Evolutionary conservation across 176 grass and related monocot species (phyloP).

Genomic region (Neostapfia colusana): DNA sequence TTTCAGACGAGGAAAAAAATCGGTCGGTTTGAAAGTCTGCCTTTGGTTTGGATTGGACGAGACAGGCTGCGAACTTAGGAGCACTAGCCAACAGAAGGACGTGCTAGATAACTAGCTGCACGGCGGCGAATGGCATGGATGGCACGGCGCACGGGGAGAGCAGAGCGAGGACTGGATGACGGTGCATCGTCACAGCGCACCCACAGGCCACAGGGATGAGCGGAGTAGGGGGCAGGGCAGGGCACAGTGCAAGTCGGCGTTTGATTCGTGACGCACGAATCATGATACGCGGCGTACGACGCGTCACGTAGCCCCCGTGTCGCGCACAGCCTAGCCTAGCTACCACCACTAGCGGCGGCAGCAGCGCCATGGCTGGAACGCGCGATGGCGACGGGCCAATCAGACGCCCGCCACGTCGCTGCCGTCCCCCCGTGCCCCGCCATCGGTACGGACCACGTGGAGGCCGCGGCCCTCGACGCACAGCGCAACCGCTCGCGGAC

Average conservation of each 20-base stretch:
- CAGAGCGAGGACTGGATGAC: neutral
- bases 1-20: neutral
- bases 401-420: constrained; percentile 41
- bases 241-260: neutral
- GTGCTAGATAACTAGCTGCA: neutral
- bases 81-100: neutral
- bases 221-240: neutral
- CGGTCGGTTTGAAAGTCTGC: neutral
- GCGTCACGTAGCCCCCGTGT: constrained; percentile 33
- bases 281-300: constrained; percentile 29
- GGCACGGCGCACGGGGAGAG: neutral
- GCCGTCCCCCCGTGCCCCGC: constrained; percentile 24
- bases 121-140: neutral
- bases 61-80: neutral
- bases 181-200: constrained; percentile 15
- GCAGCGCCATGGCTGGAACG: constrained; percentile 35
- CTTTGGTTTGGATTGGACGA: neutral
- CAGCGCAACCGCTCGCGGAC: neutral
- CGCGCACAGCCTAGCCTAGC: constrained; percentile 10
- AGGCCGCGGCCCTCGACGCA: neutral
- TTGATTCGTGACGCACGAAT: constrained; percentile 6
- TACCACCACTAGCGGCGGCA: neutral
- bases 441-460: constrained; percentile 45
- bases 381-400: constrained; percentile 40
- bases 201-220: neutral